Base-by-base conservation (phyloP, 495 filamentous ascomycete genomes). In the Aspergillus sclerotiicarbonarius region DNA sequence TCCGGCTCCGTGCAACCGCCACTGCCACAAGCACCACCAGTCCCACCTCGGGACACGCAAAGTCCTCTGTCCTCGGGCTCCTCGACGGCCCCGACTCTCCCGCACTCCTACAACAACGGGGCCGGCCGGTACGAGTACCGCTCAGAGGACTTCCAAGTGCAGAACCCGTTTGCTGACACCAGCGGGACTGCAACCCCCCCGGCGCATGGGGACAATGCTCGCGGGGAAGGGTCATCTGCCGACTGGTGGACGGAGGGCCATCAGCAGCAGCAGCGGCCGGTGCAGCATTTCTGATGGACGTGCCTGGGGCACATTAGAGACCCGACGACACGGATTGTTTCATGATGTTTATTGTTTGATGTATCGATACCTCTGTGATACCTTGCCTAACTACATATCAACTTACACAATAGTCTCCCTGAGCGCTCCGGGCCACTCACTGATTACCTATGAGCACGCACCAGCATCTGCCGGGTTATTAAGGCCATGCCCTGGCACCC, bases 141-240 rank as follows among this genome's bases (percentile, higher is more conserved):
- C n/a, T 62, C 76, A 15, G 71, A 71, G 51, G 75, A 77, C 53
- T 77, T 73, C 57, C 68, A 74, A 48, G 75, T 78, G 45, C 74
- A 75, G 61, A 77, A 79, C 46, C 76, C 76, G 6, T 79, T 78
- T 43, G 76, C 75, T 4, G 76, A 79, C 60, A 66, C 64, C 62
- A 69, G 54, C 18, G 62, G 67, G 30, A 55, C 63, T 45, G 53
- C 54, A 1, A 65, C 6, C 56, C 52, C 33, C 54, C 51, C 31
- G n/a, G 44, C 50, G 29, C 43, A 49, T 54, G 53, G 48, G 25
- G 58, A 55, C 20, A 41, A 47, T 33, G 16, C 46, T 6, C 46
- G 41, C 29, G 35, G 13, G 15, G 63, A 63, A 33, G 57, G 63
- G 35, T 45, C 50, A 30, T 30, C 37, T 13, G 55, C 53, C 15